Conservation (phyloP, 768 basidiomycete genomes). For the Pisolithus orientalis region DNA sequence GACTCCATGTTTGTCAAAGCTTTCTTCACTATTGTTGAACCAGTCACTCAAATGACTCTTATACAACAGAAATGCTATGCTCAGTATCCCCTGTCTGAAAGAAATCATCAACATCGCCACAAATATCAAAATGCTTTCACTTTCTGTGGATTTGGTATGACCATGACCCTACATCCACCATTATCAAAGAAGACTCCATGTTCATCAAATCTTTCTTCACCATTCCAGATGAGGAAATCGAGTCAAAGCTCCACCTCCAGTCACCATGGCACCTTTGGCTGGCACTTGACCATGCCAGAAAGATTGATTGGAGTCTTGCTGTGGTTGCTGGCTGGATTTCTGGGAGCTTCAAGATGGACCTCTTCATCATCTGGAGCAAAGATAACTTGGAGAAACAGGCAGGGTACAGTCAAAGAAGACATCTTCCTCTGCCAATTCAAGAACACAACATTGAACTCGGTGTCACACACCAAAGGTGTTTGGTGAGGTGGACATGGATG, state of each 20-base stretch:
- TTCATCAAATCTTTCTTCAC: no score
- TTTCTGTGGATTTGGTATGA: no score
- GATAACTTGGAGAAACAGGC: slow-evolving; percentile 93
- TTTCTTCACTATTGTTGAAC: slow-evolving; percentile 56
- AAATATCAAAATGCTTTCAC: no score
- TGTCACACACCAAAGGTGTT: no score
- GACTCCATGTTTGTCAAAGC: no score
- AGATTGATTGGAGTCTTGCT: slow-evolving; percentile 93
- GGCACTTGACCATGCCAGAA: slow-evolving; percentile 92
- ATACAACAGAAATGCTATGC: slow-evolving; percentile 97
- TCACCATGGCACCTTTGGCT: slow-evolving; percentile 97
- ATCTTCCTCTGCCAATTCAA: slow-evolving; percentile 94
- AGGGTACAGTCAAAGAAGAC: slow-evolving; percentile 80
- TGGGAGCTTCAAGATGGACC: slow-evolving; percentile 89
- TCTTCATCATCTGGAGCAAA: slow-evolving; percentile 98
- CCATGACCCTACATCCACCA: no score
- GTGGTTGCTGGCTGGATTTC: slow-evolving; percentile 96
- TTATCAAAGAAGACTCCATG: no score
- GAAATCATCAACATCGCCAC: no score
- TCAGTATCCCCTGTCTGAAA: slow-evolving; percentile 71
- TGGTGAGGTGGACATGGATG: no score
- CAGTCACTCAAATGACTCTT: slow-evolving; percentile 99
- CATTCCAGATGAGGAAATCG: no score
- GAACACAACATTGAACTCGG: slow-evolving; percentile 93
- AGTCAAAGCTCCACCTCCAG: slow-evolving; percentile 49